Conservation (phyloP, 169 alveolate genomes). For the Neospora caninum region DNA sequence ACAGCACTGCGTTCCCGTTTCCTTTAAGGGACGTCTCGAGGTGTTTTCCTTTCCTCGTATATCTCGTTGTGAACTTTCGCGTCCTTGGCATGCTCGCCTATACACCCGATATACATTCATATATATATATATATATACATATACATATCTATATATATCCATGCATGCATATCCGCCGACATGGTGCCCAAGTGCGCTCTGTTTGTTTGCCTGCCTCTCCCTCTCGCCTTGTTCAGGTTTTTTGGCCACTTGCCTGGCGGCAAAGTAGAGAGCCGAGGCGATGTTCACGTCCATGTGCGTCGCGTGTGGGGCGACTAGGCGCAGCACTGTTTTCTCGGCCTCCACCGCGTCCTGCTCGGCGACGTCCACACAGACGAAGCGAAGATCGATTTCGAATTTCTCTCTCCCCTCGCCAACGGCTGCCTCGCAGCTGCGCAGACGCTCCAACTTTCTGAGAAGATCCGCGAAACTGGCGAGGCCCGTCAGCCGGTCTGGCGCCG, state of each 20-base stretch:
- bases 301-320: conserved; percentile 41
- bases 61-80: too few relatives aligned
- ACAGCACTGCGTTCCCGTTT: too few relatives aligned
- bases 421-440: not conserved
- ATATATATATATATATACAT: not conserved
- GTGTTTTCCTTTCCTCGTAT: too few relatives aligned
- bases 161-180: not conserved
- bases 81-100: too few relatives aligned
- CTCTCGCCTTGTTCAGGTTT: not conserved
- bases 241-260: conserved; percentile 41
- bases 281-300: conserved; percentile 69
- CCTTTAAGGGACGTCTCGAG: too few relatives aligned
- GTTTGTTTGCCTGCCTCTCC: too few relatives aligned
- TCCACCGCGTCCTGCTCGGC: conserved; percentile 20
- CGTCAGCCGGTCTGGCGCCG: conserved; percentile 69
- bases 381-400: conserved; percentile 29
- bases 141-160: not conserved
- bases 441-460: not conserved
- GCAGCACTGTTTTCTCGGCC: conserved; percentile 27
- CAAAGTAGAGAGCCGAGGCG: conserved; percentile 63
- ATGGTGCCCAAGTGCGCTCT: too few relatives aligned
- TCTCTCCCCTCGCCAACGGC: not conserved
- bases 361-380: conserved; percentile 66
- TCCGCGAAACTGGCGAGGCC: conserved; percentile 64
- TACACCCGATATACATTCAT: too few relatives aligned